These are phyloP conservation scores for Russula abietina DNA, from an alignment of 768 basidiomycete genomes.

Conservation along the genomic window DNA sequence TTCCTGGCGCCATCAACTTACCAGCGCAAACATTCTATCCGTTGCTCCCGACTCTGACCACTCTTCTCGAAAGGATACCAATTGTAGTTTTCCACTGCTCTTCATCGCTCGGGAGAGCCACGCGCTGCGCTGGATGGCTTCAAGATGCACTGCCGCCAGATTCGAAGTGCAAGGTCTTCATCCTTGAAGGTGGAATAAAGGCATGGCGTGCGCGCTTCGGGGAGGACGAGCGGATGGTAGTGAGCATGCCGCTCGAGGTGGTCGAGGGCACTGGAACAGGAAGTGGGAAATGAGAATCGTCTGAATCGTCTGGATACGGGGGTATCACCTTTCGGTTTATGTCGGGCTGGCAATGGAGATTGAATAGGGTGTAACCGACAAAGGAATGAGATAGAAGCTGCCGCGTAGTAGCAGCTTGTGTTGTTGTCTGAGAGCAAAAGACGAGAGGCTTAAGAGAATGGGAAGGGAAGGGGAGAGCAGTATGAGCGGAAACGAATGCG, in stretches of 20 bases:
- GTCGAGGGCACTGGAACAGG: not conserved
- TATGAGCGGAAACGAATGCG: no score
- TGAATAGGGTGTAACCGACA: no score
- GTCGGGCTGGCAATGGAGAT: no score
- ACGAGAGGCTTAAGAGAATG: no score
- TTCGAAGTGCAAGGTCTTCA: constrained; percentile 20
- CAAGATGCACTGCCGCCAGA: constrained; percentile 26
- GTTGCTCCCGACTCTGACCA: constrained; percentile 32
- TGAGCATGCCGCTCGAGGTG: constrained; percentile 46
- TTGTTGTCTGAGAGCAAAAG: no score
- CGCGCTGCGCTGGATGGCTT: constrained; percentile 27
- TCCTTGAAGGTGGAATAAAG: constrained; percentile 27
- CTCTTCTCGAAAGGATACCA: constrained; percentile 29
- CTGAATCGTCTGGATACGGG: no score
- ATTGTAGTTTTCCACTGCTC: constrained; percentile 29
- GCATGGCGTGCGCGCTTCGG: constrained; percentile 27
- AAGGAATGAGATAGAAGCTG: no score
- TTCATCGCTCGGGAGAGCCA: constrained; percentile 26
- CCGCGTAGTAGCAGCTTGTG: no score
- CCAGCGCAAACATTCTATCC: constrained; percentile 42
- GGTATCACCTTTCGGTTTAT: no score
- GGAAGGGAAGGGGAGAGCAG: no score
- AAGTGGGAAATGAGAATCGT: not conserved
- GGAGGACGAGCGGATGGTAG: constrained; percentile 19
- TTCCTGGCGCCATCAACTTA: constrained; percentile 39